phyloP scores from a whole-genome alignment of 441 rosid species.

The Gossypium davidsonii region DNA sequence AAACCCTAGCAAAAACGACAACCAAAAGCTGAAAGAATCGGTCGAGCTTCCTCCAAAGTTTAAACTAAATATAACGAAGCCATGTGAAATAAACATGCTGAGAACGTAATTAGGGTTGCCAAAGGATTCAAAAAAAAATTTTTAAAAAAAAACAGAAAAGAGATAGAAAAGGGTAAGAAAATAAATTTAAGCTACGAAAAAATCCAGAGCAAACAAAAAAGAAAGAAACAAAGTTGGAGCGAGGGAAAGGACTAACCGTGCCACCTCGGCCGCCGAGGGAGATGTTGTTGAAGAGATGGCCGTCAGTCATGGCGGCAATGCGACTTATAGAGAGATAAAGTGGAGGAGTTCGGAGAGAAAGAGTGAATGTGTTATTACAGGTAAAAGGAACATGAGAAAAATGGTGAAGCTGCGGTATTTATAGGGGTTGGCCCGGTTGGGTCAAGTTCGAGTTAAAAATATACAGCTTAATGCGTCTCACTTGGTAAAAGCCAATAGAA shows the following conservation, averaged over 20 bases:
- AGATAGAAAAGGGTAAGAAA: not conserved
- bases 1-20: not conserved
- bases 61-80: not conserved
- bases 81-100: not conserved
- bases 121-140: not conserved
- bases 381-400: not conserved
- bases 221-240: not conserved
- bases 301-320: not conserved
- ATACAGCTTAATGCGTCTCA: no score
- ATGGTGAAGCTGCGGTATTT: not conserved
- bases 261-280: slow-evolving; percentile 9
- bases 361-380: not conserved
- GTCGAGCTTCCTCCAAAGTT: not conserved
- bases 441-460: no score
- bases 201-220: not conserved
- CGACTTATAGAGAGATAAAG: not conserved
- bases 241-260: not conserved
- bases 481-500: no score
- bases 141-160: not conserved
- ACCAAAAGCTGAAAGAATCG: not conserved
- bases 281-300: slow-evolving; percentile 8
- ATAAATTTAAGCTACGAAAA: not conserved
- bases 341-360: not conserved
- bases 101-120: not conserved
- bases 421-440: not conserved